Percentiles rank a stretch among this genome's conserved stretches.
phyloP scores from a whole-genome alignment of 1,139 yeast species.

The Saccharomyces uvarum region DNA sequence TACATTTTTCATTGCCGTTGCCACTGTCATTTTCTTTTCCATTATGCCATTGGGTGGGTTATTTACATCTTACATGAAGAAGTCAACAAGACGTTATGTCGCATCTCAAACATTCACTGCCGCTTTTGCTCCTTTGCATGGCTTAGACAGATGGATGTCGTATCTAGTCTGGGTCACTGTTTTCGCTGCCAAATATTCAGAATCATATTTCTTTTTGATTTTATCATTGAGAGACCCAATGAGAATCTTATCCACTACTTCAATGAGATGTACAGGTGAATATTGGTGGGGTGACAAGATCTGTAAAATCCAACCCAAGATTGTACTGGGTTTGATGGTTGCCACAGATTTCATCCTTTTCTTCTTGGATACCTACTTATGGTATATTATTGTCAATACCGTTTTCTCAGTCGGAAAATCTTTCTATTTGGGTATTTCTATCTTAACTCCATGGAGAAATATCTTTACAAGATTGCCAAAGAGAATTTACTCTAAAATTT shows the following conservation, averaged over 20 bases:
- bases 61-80: conserved; percentile 87
- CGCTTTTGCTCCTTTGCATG: conserved; percentile 68
- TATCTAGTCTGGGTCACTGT: conserved; percentile 84
- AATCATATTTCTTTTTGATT: conserved; percentile 89
- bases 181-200: conserved; percentile 78
- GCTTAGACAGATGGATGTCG: conserved; percentile 95
- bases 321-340: conserved; percentile 86
- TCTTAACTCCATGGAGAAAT: conserved; percentile 98
- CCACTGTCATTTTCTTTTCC: conserved; percentile 77
- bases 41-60: conserved; percentile 96
- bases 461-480: conserved; percentile 95
- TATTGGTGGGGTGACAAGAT: conserved; percentile 69
- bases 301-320: conserved; percentile 79
- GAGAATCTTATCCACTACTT: conserved; percentile 57
- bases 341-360: conserved; percentile 86
- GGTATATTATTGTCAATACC: conserved; percentile 95
- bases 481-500: conserved; percentile 93
- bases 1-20: conserved; percentile 81
- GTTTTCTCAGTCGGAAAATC: conserved; percentile 95
- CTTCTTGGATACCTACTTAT: conserved; percentile 96
- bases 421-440: conserved; percentile 95
- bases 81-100: conserved; percentile 79
- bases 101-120: conserved; percentile 97
- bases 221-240: conserved; percentile 91
- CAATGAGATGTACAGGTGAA: conserved; percentile 82